phyloP scores from a whole-genome alignment of 2,329 filamentous ascomycete genomes.

The Colletotrichum agaves region DNA sequence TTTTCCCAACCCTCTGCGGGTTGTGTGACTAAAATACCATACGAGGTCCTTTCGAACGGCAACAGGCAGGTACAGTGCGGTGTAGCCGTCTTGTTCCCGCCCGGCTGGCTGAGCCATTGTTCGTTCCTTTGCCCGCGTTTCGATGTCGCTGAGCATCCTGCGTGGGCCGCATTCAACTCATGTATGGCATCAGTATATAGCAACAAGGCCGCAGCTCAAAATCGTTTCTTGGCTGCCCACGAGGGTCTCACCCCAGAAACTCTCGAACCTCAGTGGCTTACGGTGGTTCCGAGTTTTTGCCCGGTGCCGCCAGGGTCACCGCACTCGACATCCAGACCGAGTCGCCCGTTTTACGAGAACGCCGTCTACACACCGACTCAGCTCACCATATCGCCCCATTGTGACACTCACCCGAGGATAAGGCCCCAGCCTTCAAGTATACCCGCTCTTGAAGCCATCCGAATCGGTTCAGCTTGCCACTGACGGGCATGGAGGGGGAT shows the following conservation, averaged over 20 bases:
- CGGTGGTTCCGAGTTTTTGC: background rate
- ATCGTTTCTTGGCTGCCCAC: background rate
- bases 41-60: constrained; percentile 50
- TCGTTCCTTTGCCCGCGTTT: background rate
- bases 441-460: background rate
- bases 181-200: constrained; percentile 21
- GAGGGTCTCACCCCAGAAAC: background rate
- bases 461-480: background rate
- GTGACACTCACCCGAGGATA: constrained; percentile 8
- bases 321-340: background rate
- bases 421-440: background rate
- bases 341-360: background rate
- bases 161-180: background rate
- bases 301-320: too few species aligned
- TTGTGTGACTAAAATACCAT: constrained; percentile 41
- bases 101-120: background rate
- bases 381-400: background rate
- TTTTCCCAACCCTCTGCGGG: constrained; percentile 24
- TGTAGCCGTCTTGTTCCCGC: constrained; percentile 37
- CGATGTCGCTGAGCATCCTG: background rate
- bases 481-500: background rate
- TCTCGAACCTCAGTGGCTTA: background rate
- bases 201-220: background rate
- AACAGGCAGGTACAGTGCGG: constrained; percentile 44
- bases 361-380: background rate